Percentiles rank a stretch among this genome's conserved stretches.
phyloP scores from a whole-genome alignment of 2,329 filamentous ascomycete genomes.

The Aureobasidium lini region DNA sequence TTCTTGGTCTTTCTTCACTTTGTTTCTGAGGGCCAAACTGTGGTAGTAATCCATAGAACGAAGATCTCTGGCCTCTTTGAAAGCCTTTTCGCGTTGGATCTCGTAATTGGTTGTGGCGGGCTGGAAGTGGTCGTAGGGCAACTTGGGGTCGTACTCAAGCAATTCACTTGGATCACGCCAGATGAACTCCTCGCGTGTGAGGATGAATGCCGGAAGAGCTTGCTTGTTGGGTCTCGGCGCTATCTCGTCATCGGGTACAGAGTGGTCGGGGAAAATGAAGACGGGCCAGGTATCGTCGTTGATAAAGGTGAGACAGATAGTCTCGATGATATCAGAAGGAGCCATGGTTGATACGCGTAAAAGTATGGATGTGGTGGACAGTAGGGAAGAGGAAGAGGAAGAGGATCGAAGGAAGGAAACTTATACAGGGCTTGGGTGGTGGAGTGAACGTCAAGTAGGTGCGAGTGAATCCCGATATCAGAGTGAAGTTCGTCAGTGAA shows the following conservation, averaged over 20 bases:
- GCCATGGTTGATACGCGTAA: neutral
- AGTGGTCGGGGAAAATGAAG: slow-evolving; percentile 4
- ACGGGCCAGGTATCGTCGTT: neutral
- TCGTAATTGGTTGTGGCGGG: neutral
- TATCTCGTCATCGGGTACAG: neutral
- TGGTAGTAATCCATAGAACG: neutral
- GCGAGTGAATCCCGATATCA: neutral
- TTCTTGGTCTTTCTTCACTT: neutral
- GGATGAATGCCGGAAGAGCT: neutral
- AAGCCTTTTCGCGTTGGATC: neutral
- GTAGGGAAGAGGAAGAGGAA: neutral
- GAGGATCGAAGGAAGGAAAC: neutral
- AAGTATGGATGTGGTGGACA: neutral
- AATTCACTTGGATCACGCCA: neutral
- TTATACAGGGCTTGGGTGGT: neutral
- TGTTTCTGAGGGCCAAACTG: neutral
- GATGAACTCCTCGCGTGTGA: neutral
- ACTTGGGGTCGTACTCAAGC: neutral
- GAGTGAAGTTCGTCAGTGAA: neutral
- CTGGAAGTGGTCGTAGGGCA: neutral
- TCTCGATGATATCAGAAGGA: neutral
- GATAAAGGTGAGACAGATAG: neutral
- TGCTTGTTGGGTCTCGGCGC: neutral
- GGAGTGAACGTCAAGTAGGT: neutral
- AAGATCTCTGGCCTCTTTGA: neutral